Evolutionary conservation across 2,329 filamentous ascomycete species (phyloP).

Genomic region (Apiospora pterosperma): DNA sequence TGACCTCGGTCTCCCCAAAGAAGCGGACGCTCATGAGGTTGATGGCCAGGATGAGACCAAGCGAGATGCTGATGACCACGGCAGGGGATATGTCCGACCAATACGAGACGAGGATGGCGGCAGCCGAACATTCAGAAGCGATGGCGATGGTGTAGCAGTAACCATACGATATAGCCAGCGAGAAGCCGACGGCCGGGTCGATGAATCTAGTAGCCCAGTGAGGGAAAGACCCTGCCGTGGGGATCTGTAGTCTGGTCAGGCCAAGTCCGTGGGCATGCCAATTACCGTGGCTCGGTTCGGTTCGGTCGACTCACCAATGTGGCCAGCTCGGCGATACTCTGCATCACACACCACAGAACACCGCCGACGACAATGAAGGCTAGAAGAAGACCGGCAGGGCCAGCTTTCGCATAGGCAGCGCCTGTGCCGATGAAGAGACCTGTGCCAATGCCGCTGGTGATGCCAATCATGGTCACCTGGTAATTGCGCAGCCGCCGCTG

Average conservation of each 20-base stretch:
- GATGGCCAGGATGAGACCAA: conserved; percentile 9
- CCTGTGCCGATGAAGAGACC: conserved; percentile 19
- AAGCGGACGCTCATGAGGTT: conserved; percentile 10
- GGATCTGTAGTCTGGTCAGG: conserved; percentile 6
- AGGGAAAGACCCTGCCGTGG: conserved; percentile 12
- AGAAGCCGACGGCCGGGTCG: conserved; percentile 25
- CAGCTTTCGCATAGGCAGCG: conserved; percentile 21
- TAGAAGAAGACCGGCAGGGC: conserved; percentile 38
- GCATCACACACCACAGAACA: conserved; percentile 26
- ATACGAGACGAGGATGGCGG: conserved; percentile 21
- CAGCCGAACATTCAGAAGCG: conserved; percentile 28
- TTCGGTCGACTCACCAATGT: conserved; percentile 19
- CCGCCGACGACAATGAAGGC: conserved; percentile 47
- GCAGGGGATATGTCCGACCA: conserved; percentile 17
- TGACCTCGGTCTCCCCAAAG: conserved; percentile 13
- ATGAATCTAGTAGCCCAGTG: conserved; percentile 24
- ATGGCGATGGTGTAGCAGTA: conserved; percentile 29
- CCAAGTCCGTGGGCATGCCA: not conserved
- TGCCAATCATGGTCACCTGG: conserved; percentile 13
- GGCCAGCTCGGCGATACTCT: conserved; percentile 24
- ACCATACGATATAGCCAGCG: conserved; percentile 34
- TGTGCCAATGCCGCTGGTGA: conserved; percentile 12
- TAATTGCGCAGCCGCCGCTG: conserved; percentile 11
- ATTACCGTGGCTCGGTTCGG: not conserved
- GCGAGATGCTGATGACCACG: conserved; percentile 26